These are phyloP conservation scores for Atalantia buxifolia DNA, from an alignment of 345 rosid genomes.

Conservation along the genomic window DNA sequence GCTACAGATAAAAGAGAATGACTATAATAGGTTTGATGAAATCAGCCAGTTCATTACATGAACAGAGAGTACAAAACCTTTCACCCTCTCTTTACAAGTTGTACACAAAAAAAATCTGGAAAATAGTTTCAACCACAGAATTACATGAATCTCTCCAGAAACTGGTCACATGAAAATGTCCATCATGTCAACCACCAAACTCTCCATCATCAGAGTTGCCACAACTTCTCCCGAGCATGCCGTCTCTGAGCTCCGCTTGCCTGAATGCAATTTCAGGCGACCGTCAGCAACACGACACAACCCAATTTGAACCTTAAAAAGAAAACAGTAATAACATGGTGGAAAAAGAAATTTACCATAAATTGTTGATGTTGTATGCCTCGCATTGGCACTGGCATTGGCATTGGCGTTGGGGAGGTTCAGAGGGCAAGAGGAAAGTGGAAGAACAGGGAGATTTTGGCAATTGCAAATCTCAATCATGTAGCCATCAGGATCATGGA, in stretches of 20 bases:
- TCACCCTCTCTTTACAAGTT: not conserved
- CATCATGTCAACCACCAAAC: conserved; percentile 38
- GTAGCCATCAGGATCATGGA: conserved; percentile 53
- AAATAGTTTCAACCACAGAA: not conserved
- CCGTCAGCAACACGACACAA: not conserved
- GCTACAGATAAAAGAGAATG: too few species aligned
- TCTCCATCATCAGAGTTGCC: conserved; percentile 50
- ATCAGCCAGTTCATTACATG: not conserved
- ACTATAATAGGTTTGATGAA: not conserved
- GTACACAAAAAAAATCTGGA: not conserved
- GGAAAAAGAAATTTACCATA: conserved; percentile 11
- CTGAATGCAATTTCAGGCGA: conserved; percentile 7
- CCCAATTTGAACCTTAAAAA: not conserved
- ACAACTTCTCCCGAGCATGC: conserved; percentile 30
- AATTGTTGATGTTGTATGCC: not conserved
- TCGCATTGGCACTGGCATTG: not conserved
- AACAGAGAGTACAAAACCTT: not conserved
- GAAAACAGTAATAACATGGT: too few species aligned
- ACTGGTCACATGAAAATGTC: conserved; percentile 35
- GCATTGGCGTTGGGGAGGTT: conserved; percentile 26
- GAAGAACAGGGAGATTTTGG: conserved; percentile 43
- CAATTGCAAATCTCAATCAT: conserved; percentile 41
- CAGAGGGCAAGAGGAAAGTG: conserved; percentile 45
- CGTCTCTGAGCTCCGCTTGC: conserved; percentile 12
- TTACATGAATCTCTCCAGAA: not conserved